Evolutionary conservation across 2,329 filamentous ascomycete species (phyloP), one percentile per base, ranked within the genome.

Genomic region (Chaetomiaceae sp.): DNA sequence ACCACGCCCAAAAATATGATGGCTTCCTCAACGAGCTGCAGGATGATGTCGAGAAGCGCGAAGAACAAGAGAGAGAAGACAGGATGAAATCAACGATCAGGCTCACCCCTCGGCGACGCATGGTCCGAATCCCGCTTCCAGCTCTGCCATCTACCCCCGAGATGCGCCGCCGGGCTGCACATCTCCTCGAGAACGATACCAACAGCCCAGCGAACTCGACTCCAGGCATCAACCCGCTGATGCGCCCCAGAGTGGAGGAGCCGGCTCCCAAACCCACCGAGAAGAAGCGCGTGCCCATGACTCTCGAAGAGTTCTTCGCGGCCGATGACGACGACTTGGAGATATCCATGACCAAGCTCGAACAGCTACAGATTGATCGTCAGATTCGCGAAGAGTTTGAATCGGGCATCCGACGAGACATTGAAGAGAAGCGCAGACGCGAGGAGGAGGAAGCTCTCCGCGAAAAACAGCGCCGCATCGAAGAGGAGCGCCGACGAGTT

Each of bases 401-500:
- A 17, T 42, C 41, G 3, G 44, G n/a, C 3, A 23, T 47, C 25
- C 47, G 21, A 14, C 56, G 53, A 14, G 33, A 48, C 9, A 33
- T 33, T 3, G 50, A 57, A 25, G 56, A 59, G 40, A 44, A 55
- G 48, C 41, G 44, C 8, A 44, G 45, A 17, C 53, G 54, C 13
- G 33, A 55, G 30, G 41, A 51, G 17, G 50, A 53, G 14, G 44
- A 56, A 40, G 54, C 49, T 4, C 47, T 40, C 8, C 51, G 39
- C 21, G 46, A 63, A 47, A 57, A 57, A 25, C 55, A 58, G 13
- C 55, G 54, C 17, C 54, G 57, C 1, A 51, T 54, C 3, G 57
- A 65, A 21, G 61, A 60, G 45, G 56, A 58, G 44, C 58, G 57
- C 2, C 50, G 52, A 5, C 56, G 46, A 9, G 31, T 53, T 21